Evolutionary conservation across 2,329 filamentous ascomycete species (phyloP), one percentile per base, ranked within the genome.

Genomic region (Fonsecaea multimorphosa): DNA sequence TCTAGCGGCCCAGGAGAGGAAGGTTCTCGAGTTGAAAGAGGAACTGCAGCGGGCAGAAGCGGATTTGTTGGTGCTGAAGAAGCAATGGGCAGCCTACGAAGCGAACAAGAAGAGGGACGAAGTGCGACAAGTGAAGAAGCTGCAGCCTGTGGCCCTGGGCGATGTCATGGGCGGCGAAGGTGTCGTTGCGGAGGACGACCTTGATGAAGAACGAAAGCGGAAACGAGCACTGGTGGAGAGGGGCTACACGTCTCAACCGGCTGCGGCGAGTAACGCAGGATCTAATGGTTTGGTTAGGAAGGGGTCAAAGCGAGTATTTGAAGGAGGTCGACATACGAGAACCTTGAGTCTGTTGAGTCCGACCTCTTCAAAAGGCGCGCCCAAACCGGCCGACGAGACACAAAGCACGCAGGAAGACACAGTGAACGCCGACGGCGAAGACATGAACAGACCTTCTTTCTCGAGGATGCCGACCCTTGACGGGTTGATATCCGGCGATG

Each of bases 1-100:
- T 64, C 90, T 99, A 73, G 95, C 95, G 52, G 89, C 92, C 14
- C 93, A 98, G 79, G 95, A 99, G 80, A 86, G 95, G 64, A 89
- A 88, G 71, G 94, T 99, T 1, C 81, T 99, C 64, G 95, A 98
- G 78, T 82, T 99, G 59, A 90, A 89, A 66, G 95, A 99, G 77
- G 94, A 98, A 77, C 82, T 99, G n/a, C 81, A 83, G 27, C 89
- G 89, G 66, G 94, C 95, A 5, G 94, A 99, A 76, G 80, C 82
- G 12, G 91, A 96, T 54, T 82, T 99, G 46, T 82, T 83, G 54
- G 85, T 82, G 49, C 82, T 99, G 68, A 98, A 97, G 82, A 89
- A 86, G 73, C 90, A 93, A 77, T 98, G 92, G 89, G 86, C 91
- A 1, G 80, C 83, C 14, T 88, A 93, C 67, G 93, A 97, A 75